These are phyloP conservation scores for Alternaria alternata DNA, from an alignment of 2,329 filamentous ascomycete species.

Conservation along the genomic window DNA sequence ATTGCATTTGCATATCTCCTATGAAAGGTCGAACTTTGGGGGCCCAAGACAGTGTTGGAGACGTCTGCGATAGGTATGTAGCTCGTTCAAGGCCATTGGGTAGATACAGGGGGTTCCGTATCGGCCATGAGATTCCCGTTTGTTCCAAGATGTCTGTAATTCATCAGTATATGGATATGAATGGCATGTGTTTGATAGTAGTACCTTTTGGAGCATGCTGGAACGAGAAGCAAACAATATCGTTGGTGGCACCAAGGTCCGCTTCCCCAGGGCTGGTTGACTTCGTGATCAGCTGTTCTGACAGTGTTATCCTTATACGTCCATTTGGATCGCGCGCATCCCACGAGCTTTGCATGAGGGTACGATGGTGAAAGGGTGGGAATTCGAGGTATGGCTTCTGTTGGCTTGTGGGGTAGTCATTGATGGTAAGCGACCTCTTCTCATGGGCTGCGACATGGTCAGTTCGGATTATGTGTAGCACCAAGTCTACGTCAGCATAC, in stretches of 20 bases:
- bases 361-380: conserved; percentile 73
- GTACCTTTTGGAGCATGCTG: conserved; percentile 82
- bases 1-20: conserved; percentile 15
- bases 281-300: conserved; percentile 68
- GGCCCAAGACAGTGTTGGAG: conserved; percentile 7
- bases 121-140: conserved; percentile 82
- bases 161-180: conserved; percentile 20
- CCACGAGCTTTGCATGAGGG: conserved; percentile 76
- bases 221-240: conserved; percentile 81
- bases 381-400: conserved; percentile 66
- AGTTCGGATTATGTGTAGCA: neutral
- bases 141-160: conserved; percentile 73
- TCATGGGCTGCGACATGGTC: conserved; percentile 31
- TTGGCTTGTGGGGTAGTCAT: conserved; percentile 64
- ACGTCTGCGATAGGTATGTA: neutral
- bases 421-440: conserved; percentile 27
- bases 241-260: conserved; percentile 71
- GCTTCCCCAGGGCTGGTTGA: conserved; percentile 25
- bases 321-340: conserved; percentile 74
- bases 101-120: conserved; percentile 43
- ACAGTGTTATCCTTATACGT: conserved; percentile 78
- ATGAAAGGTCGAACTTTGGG: conserved; percentile 1
- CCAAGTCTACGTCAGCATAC: conserved; percentile 17
- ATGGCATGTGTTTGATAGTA: conserved; percentile 26
- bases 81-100: conserved; percentile 17